Base-by-base conservation (phyloP, 192 early-diverging fungal genomes). In the Backusella mclennaniae region DNA sequence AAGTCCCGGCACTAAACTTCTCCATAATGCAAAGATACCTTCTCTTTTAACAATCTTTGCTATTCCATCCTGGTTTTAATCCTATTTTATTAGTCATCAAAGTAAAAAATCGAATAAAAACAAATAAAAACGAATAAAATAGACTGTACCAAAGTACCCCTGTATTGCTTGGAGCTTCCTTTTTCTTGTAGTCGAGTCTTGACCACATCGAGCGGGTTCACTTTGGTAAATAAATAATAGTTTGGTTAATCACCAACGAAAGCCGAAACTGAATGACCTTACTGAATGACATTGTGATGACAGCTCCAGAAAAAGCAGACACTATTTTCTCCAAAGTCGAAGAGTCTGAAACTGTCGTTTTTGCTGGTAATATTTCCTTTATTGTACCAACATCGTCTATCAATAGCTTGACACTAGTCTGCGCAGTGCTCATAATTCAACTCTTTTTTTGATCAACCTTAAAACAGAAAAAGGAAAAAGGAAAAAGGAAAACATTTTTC, bases 201-300 rank as follows among this genome's bases (percentile, higher is more conserved):
- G 21, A 96, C 89, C 4, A 96, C 91, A 84, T 96, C 95, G 44
- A 96, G 89, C 2, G 95, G 95, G 14, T 92, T 96, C 8, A 92
- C 94, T 93, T 42, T 85, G 46, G 15, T n/a, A n/a, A n/a, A n/a
- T 49, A 49, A 33, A 49, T 14, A 44, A 49, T 19, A 49, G 19
- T 49, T n/a, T 19, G 19, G 46, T 49, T 49, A 49, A 49, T 49
- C 15, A n/a, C 17, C 19, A 4, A 4, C n/a, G 46, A 49, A 21
- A 80, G 59, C 77, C 77, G 70, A 12, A 49, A 82, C 23, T 8
- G 15, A 35, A 73, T 53, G 33, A 69, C 35, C 86, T 81, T 88
- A 95, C 92, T 89, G 23, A 94, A 82, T 11, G 95, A 78, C 15
- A 94, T 95, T 6, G 96, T 96, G 36, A 96, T 67, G 0, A 97